Evolutionary conservation across 176 grass and related monocot species (phyloP), one percentile per base, ranked within the genome.

Genomic region (Oryza brachyantha): DNA sequence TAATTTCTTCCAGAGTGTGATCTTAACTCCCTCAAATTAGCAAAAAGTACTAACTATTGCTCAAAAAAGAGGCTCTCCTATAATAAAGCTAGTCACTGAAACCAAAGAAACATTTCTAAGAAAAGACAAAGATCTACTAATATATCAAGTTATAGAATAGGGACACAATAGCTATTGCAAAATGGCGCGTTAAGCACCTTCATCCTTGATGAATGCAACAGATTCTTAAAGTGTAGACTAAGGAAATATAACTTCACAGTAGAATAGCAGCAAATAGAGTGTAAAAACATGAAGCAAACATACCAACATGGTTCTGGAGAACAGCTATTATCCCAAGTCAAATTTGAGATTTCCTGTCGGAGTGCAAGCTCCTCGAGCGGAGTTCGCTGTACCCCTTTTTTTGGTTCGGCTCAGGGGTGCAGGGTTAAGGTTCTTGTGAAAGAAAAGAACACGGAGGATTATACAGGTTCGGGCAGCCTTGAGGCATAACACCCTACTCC

Each of bases 251-350:
- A 40, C 25, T 48, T 72, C 41, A 39, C 45, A 74, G 48, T 40
- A 50, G 1, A 54, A 48, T 29, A 65, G 41, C 21, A 72, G 55
- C 43, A 50, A 39, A 41, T 31, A 9, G 13, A 68, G 1, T 19
- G 31, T 55, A 31, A 36, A 31, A n/a, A 83, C 57, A 83, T 61
- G 50, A 71, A 40, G 59, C n/a, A 16, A 7, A 87, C 86, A 84
- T 88, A 93, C 94, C 91, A 81, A 97, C 77, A 76, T 84, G 89
- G 48, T 97, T 97, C 84, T 92, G 91, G 35, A 97, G 94, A 83
- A 93, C 40, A 13, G 85, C 76, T 72, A 84, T 88, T 73, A 97
- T 90, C 64, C 94, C 94, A 79, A 88, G 73, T 76, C 79, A 72
- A 76, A 97, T 88, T 64, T 93, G 79, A 86, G 82, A 72, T 45